These are phyloP conservation scores for Pseudonitzschia delicatissima DNA, from an alignment of 108 stramenopile genomes.

Conservation along the genomic window DNA sequence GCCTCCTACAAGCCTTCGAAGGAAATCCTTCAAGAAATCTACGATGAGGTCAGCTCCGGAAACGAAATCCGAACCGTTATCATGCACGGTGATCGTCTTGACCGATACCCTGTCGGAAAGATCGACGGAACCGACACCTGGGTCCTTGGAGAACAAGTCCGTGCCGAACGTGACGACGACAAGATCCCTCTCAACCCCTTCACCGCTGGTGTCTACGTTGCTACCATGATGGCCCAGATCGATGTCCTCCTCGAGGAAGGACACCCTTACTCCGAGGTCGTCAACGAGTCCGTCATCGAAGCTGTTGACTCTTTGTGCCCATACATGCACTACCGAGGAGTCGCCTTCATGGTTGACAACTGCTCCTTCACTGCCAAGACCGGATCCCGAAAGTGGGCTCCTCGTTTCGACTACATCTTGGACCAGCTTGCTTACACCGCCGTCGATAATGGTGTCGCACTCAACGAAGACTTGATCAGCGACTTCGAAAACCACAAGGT, in stretches of 20 bases:
- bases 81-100: conserved; percentile 92
- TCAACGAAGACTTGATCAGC: conserved; percentile 79
- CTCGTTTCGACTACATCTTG: conserved; percentile 98
- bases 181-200: conserved; percentile 97
- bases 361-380: conserved; percentile 99
- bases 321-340: conserved; percentile 99
- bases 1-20: conserved; percentile 95
- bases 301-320: conserved; percentile 97
- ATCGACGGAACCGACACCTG: conserved; percentile 98
- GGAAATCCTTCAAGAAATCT: conserved; percentile 98
- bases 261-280: conserved; percentile 98
- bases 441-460: conserved; percentile 90
- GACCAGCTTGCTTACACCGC: conserved; percentile 98
- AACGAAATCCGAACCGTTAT: conserved; percentile 98
- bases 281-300: conserved; percentile 99
- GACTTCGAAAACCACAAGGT: conserved; percentile 92
- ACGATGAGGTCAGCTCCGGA: conserved; percentile 95
- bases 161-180: conserved; percentile 91
- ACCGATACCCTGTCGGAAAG: conserved; percentile 95
- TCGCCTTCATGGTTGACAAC: conserved; percentile 99
- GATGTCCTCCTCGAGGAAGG: conserved; percentile 95
- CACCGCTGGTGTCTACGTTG: conserved; percentile 97
- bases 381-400: conserved; percentile 97
- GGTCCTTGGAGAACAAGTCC: conserved; percentile 95
- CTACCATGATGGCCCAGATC: conserved; percentile 99